A percentile compares a stretch with the other conserved stretches of the same genome.
These are phyloP conservation scores for Venturia oleaginea DNA, from an alignment of 2,329 filamentous ascomycete species.

Conservation along the genomic window DNA sequence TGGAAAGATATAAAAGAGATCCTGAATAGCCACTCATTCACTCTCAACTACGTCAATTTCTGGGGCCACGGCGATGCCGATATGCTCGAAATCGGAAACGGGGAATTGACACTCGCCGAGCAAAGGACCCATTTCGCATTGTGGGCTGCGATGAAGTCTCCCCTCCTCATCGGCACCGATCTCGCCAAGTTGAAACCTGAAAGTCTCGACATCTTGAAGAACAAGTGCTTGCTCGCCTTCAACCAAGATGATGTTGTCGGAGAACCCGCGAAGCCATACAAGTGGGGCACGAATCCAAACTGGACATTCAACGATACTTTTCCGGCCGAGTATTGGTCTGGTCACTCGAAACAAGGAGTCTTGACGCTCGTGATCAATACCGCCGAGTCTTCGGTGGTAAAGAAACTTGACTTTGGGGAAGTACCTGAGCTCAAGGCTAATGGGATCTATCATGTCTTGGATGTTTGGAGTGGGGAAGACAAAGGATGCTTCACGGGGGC, in stretches of 20 bases:
- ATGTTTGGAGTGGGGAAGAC: slow-evolving; percentile 39
- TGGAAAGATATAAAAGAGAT: slow-evolving; percentile 23
- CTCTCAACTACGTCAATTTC: slow-evolving; percentile 27
- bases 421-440: slow-evolving; percentile 32
- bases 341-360: slow-evolving; percentile 33
- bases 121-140: slow-evolving; percentile 38
- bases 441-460: slow-evolving; percentile 30
- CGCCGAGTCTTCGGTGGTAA: slow-evolving; percentile 23
- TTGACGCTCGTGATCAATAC: slow-evolving; percentile 38
- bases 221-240: slow-evolving; percentile 41
- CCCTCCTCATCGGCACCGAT: slow-evolving; percentile 40
- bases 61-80: slow-evolving; percentile 30
- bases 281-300: slow-evolving; percentile 41
- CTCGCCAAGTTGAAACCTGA: slow-evolving; percentile 30
- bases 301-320: slow-evolving; percentile 41
- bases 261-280: slow-evolving; percentile 29
- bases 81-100: slow-evolving; percentile 37
- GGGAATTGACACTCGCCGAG: slow-evolving; percentile 28
- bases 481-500: slow-evolving; percentile 18
- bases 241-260: slow-evolving; percentile 32
- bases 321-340: slow-evolving; percentile 44
- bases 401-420: slow-evolving; percentile 34
- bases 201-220: slow-evolving; percentile 36
- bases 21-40: slow-evolving; percentile 30
- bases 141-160: slow-evolving; percentile 39